Evolutionary conservation across 75 land plant genomes (phyloP).

Genomic region (Cupressus sempervirens): DNA sequence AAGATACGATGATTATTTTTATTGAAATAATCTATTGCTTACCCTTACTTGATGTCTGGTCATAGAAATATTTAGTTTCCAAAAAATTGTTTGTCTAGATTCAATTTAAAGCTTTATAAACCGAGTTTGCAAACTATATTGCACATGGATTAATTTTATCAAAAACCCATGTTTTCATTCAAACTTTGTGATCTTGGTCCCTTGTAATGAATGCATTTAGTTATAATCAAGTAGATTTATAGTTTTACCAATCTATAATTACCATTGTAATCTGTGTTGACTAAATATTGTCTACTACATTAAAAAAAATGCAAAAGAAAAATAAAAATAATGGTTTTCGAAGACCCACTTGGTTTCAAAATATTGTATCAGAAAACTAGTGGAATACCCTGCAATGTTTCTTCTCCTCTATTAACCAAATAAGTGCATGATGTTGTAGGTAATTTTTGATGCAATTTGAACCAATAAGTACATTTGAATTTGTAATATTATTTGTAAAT

Average conservation of each 20-base stretch:
- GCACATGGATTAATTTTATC: not conserved
- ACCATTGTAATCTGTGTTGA: not conserved
- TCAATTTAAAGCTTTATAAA: too few species aligned
- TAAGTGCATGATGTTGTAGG: too few species aligned
- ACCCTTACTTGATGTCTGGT: too few species aligned
- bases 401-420: not conserved
- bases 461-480: too few species aligned
- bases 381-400: not conserved
- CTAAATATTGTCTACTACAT: not conserved
- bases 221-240: not conserved
- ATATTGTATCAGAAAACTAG: not conserved
- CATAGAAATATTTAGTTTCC: too few species aligned
- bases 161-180: not conserved
- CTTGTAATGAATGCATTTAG: not conserved
- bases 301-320: not conserved
- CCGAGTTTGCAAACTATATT: too few species aligned
- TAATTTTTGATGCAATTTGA: too few species aligned
- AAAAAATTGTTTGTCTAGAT: too few species aligned
- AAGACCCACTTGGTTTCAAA: not conserved
- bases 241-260: not conserved
- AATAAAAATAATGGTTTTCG: not conserved
- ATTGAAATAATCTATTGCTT: too few species aligned
- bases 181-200: not conserved
- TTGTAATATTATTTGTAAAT: too few species aligned
- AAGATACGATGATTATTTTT: too few species aligned